phyloP scores from a whole-genome alignment of 257 asterid genomes.

The Fraxinus cuspidata region DNA sequence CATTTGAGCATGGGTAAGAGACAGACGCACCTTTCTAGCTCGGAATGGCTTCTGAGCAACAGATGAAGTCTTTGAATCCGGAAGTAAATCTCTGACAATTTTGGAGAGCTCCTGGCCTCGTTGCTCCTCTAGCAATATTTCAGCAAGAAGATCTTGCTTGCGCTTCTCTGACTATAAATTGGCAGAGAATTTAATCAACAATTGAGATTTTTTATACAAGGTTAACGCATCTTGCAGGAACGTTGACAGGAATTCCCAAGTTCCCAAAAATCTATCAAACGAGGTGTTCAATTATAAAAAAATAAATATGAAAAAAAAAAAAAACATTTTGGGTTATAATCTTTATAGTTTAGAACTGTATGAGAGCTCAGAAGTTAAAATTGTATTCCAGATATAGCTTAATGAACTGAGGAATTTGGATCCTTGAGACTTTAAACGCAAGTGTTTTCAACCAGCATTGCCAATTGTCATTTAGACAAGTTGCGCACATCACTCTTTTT shows the following conservation, averaged over 20 bases:
- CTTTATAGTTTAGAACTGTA: not conserved
- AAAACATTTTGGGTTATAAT: not conserved
- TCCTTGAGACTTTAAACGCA: not conserved
- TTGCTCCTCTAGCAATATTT: constrained; percentile 68
- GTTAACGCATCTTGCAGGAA: constrained; percentile 2
- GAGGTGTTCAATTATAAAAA: not conserved
- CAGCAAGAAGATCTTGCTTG: constrained; percentile 57
- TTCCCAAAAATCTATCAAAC: not conserved
- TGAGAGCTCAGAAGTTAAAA: not conserved
- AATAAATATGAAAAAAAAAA: no score
- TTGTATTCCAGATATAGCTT: not conserved
- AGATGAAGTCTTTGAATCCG: constrained; percentile 49
- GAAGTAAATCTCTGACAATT: constrained; percentile 44
- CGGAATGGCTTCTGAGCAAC: constrained; percentile 46
- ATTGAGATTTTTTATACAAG: constrained; percentile 1
- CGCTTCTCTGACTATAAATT: constrained; percentile 56
- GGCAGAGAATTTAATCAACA: constrained; percentile 22
- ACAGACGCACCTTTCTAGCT: constrained; percentile 57
- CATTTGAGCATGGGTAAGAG: constrained; percentile 2
- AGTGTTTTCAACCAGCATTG: not conserved
- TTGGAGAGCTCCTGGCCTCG: constrained; percentile 54
- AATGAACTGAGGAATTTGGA: not conserved
- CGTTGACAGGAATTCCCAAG: not conserved
- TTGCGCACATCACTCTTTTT: not conserved
- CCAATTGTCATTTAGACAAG: not conserved